Evolutionary conservation across 2,329 filamentous ascomycete species (phyloP), one percentile per base, ranked within the genome.

Genomic region (Arthrobotrys conoides): DNA sequence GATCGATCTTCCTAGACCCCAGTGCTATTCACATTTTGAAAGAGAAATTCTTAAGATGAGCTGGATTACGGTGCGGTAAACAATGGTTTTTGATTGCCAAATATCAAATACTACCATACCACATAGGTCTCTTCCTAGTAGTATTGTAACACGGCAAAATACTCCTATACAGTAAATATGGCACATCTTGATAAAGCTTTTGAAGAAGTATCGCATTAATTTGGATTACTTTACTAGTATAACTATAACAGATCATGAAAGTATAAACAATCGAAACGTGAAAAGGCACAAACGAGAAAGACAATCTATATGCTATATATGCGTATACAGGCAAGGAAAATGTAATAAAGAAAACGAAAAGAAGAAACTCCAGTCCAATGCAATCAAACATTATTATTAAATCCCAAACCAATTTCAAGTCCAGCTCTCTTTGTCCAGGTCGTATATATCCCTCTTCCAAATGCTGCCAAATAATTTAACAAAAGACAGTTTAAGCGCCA

Each of bases 291-390:
- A 18, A 8, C 36, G 24, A 18, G 1, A 30, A 55, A 55, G 20
- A 61, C 57, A 61, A 9, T 61, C 57, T 61, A 61, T 61, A 61
- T 24, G 33, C 57, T 61, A 44, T 61, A 12, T 8, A 12, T 38
- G 36, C 36, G 18, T n/a, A 55, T 0, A 41, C 20, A 22, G 4
- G 8, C 24, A 41, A 61, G 22, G 5, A 30, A 38, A 5, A 24
- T 24, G 14, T n/a, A 51, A 27, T 0, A 51, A 49, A 10, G 12
- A 49, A 49, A 20, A 51, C 4, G 16, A 8, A 27, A 51, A 51
- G 48, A 61, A 14, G 44, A 61, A 44, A 61, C 57, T 61, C 57
- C 57, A 2, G 3, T 61, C n/a, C 57, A 8, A 61, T 61, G 36
- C 57, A 61, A 24, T 22, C 9, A 22, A 38, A 20, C 4, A 38